Base-by-base conservation (phyloP, 2,329 filamentous ascomycete genomes). In the Penicillium sp. region DNA sequence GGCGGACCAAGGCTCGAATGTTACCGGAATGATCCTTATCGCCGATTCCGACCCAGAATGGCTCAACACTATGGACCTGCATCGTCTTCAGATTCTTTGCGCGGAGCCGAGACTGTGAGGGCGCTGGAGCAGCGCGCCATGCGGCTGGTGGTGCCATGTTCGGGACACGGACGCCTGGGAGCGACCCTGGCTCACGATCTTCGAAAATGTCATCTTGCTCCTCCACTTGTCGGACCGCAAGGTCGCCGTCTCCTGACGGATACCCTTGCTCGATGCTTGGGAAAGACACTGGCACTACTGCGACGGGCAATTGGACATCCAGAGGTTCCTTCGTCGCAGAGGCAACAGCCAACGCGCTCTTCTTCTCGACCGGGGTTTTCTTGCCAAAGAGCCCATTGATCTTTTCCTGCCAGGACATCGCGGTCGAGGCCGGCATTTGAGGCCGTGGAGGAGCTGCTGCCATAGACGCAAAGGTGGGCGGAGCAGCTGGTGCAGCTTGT, bases 141-240 rank as follows among this genome's bases (percentile, higher is more conserved):
- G 82, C 80, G 31, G 79, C 77, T 31, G 81, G 78, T 1, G 85
- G 83, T 4, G 78, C 78, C 49, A 78, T 78, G 41, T 78, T 75
- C 6, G 87, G 87, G n/a, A 90, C 72, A 47, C 79, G 80, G 23
- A 90, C 82, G 20, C 80, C 77, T 0, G 87, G 87, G n/a, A 89
- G 71, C 6, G 87, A 90, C 3, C 87, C 87, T 75, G 87, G 87
- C 66, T 90, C 86, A 61, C 88, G 86, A 62, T 89, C 86, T 63
- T 89, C 87, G 56, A 91, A 91, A 56, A 88, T 88, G 53, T 87
- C 86, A 59, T 90, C 87, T 1, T 88, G 84, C 55, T 89, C 87
- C 5, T 87, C 86, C 71, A 89, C 86, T 42, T 82, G 82, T 62
- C 85, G 87, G 3, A 82, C 83, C 13, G 76, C 76, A 18, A 78